Conservation (phyloP, 2,329 filamentous ascomycete species). For the Pseudopyricularia javanii region DNA sequence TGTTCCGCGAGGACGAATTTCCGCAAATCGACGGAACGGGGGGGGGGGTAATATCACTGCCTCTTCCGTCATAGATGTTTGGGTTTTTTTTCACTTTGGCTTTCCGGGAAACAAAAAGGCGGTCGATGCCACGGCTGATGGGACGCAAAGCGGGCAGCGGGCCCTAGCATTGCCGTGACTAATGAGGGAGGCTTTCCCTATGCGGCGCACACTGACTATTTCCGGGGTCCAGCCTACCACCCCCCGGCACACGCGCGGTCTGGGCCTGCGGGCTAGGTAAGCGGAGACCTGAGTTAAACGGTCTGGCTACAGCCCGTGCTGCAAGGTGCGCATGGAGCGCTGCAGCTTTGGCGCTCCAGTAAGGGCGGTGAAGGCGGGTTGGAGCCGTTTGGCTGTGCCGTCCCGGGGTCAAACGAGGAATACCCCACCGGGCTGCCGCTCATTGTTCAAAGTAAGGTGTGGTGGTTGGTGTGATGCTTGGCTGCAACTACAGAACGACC, state of each 20-base stretch:
- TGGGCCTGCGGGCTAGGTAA: background rate
- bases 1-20: background rate
- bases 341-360: background rate
- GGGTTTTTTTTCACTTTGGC: too few relatives aligned
- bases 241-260: background rate
- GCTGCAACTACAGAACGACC: background rate
- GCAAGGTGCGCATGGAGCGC: background rate
- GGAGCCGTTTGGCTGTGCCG: constrained; percentile 1
- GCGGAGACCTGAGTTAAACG: background rate
- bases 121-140: background rate
- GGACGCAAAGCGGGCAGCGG: background rate
- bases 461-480: background rate
- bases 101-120: background rate
- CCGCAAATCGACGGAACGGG: background rate
- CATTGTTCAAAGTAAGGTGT: background rate
- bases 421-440: background rate
- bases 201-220: background rate
- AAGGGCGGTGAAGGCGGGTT: constrained; percentile 1
- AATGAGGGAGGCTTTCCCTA: background rate
- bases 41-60: background rate
- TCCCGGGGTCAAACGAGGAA: background rate
- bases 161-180: background rate
- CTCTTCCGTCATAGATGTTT: background rate
- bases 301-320: background rate
- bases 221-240: background rate